Base-by-base conservation (phyloP, 2,329 filamentous ascomycete species). In the Alternaria dauci region DNA sequence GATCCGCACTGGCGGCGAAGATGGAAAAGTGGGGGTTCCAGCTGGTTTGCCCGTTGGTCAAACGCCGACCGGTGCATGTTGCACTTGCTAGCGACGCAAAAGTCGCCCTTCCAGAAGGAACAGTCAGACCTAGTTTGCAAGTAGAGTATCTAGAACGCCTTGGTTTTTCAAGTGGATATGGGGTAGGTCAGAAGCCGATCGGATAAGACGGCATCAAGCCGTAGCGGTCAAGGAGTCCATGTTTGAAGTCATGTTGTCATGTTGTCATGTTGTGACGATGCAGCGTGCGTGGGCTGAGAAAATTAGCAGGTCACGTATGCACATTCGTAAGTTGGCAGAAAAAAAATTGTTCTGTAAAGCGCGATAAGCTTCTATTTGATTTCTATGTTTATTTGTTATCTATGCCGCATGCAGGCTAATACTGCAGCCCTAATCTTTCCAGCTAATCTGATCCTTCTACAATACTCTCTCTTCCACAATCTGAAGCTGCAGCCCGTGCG, bases 1-100 rank as follows among this genome's bases (percentile, higher is more conserved):
- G 57, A 59, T 59, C 57, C 57, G 57, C 57, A 59, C 30, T 55
- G 52, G 52, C 57, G 57, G 44, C 57, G 23, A 55, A 50, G 44
- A 34, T 28, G 11, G 20, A 36, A 57, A 51, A 57, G 54, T 51
- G 54, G 54, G 54, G 54, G 46, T 14, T 14, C 20, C 18, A 30
- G 28, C 26, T 34, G 25, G 34, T 9, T 58, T 38, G 38, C 32
- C 23, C 41, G 32, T 8, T 38, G 20, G 52, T 48, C 43, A 54
- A 58, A 54, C 50, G 28, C 42, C 56, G 56, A 47, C 56, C 56
- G 34, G 50, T 54, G 43, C 28, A 34, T 25, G 43, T 38, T 23
- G 42, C 23, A 9, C 34, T 25, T 50, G 20, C 32, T 50, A 50
- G 46, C 16, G 34, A 26, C 46, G 20, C 23, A 14, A 38, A 38